These are phyloP conservation scores for Gossypium arboreum DNA, from an alignment of 345 rosid species.

Conservation along the genomic window DNA sequence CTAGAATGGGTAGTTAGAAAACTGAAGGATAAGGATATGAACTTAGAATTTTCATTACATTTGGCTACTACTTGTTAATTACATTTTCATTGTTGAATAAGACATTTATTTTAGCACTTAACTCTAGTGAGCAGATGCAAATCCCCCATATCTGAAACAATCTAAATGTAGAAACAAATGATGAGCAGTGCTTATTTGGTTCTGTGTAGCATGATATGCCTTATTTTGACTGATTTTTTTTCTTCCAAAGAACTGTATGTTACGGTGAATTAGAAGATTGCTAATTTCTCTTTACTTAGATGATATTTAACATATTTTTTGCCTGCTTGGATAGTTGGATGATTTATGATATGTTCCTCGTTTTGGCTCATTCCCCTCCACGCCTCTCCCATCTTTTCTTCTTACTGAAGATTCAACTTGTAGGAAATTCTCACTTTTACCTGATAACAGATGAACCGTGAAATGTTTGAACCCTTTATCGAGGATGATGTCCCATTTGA, in stretches of 20 bases:
- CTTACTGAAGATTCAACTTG: conserved; percentile 9
- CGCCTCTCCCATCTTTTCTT: not conserved
- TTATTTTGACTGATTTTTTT: not conserved
- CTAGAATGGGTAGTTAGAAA: not conserved
- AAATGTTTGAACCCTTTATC: conserved; percentile 81
- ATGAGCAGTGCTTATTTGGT: not conserved
- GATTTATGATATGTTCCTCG: not conserved
- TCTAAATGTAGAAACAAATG: not conserved
- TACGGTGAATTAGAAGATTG: not conserved
- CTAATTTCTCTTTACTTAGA: conserved; percentile 10
- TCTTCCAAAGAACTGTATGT: not conserved
- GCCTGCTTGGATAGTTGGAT: not conserved
- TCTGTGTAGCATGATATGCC: not conserved
- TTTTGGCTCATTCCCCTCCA: not conserved
- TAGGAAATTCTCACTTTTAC: conserved; percentile 21
- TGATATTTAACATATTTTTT: not conserved
- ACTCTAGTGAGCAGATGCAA: not conserved
- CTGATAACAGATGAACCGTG: conserved; percentile 56
- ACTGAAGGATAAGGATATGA: not conserved
- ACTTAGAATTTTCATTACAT: not conserved
- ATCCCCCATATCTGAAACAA: not conserved
- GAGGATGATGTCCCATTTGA: conserved; percentile 91
- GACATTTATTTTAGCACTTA: not conserved
- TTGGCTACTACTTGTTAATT: not conserved
- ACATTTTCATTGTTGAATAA: not conserved